Conservation (phyloP, 2,329 filamentous ascomycete genomes). For the Emericellopsis atlantica region DNA sequence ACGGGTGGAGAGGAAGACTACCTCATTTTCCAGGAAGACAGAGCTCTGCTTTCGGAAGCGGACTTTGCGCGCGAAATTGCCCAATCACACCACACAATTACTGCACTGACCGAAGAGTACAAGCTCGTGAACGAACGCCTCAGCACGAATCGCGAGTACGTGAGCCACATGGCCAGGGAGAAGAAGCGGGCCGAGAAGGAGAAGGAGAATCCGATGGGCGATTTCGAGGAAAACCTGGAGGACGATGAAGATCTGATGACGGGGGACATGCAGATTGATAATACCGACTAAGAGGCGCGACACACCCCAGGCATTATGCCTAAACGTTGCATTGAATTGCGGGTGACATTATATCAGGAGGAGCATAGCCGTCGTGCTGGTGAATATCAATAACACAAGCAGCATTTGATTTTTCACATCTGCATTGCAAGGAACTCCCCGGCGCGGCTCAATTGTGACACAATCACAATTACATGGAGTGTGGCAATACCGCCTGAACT, state of each 20-base stretch:
- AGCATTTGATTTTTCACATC: no score
- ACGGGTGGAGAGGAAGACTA: constrained; percentile 25
- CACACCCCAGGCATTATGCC: not conserved
- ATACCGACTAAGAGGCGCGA: not conserved
- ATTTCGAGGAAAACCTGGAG: constrained; percentile 35
- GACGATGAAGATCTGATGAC: constrained; percentile 49
- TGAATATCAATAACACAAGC: no score
- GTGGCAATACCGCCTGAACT: no score
- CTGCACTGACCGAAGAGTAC: constrained; percentile 32
- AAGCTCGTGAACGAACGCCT: constrained; percentile 40
- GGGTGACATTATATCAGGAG: no score
- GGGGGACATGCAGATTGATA: constrained; percentile 15
- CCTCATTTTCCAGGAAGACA: constrained; percentile 34
- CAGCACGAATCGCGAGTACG: constrained; percentile 41
- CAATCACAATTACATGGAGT: no score
- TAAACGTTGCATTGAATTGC: no score
- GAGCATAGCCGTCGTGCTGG: no score
- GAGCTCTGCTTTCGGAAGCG: constrained; percentile 31
- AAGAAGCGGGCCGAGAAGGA: constrained; percentile 33
- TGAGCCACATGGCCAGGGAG: constrained; percentile 32
- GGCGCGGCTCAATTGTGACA: no score
- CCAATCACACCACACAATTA: constrained; percentile 25
- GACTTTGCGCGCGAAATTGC: constrained; percentile 36
- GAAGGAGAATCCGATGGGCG: constrained; percentile 16
- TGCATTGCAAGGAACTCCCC: no score